Evolutionary conservation across 805 yeast genomes (phyloP), one percentile per base, ranked within the genome.

Genomic region (Kregervanrija delftensis): DNA sequence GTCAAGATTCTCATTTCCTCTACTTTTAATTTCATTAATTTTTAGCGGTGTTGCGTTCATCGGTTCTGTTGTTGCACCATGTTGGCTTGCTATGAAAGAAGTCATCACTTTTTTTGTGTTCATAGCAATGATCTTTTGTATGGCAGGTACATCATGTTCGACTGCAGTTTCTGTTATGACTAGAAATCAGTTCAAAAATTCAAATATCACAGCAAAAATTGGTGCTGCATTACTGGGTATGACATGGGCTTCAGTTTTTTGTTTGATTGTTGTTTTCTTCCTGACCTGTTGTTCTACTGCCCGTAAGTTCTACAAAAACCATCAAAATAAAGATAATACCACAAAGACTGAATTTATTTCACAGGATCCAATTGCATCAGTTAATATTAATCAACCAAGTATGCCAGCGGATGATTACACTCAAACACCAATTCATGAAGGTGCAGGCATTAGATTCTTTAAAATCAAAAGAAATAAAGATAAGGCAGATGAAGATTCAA

Each of bases 161-260:
- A 87, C 96, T 32, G 93, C 95, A 3, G 85, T 77, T 37, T 64
- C 74, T 49, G 95, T 83, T n/a, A 59, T 85, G 68, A 93, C 86
- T 39, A 81, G 73, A 60, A 71, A 79, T 55, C 82, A 83, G 28
- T 90, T 90, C 74, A 58, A 63, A 35, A 60, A 67, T 48, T 74
- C 63, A 30, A 72, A 67, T 37, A 57, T 69, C 49, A 46, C 52
- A 12, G 71, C 80, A 36, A 67, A 72, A 44, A 50, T 84, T 46
- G 86, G 88, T 49, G 71, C 77, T 31, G 65, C 76, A 39, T 63
- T 76, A 56, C 61, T 80, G 60, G 90, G 84, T 57, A 57, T 83
- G 44, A 58, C 79, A 6, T 86, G 95, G 95, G 83, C 88, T 42
- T 68, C 86, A 16, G 77, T 78, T 43, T 81, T 74, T 4, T 63